Conservation (phyloP, 1,139 yeast species). For the Hyphopichia fennica region DNA sequence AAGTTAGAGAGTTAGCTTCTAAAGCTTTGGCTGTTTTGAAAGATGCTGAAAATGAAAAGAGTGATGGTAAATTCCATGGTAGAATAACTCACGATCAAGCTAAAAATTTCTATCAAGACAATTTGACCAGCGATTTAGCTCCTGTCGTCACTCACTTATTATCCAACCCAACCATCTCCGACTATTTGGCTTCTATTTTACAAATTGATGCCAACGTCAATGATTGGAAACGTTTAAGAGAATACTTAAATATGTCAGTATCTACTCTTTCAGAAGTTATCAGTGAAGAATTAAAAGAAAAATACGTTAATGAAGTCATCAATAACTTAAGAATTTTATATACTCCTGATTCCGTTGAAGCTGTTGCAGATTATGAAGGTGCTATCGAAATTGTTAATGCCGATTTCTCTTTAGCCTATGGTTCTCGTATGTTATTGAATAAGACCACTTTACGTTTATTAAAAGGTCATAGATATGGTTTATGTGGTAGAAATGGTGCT, state of each 20-base stretch:
- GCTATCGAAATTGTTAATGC: slow-evolving; percentile 85
- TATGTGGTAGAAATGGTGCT: slow-evolving; percentile 98
- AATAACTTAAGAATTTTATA: slow-evolving; percentile 63
- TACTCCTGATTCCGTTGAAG: slow-evolving; percentile 55
- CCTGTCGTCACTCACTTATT: slow-evolving; percentile 21
- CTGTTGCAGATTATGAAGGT: slow-evolving; percentile 65
- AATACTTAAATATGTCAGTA: slow-evolving; percentile 52
- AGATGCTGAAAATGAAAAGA: slow-evolving; percentile 71
- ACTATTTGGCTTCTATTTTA: slow-evolving; percentile 58
- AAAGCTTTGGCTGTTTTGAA: slow-evolving; percentile 81
- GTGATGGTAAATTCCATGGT: slow-evolving; percentile 75
- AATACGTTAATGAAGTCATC: slow-evolving; percentile 49
- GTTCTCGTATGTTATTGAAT: slow-evolving; percentile 94
- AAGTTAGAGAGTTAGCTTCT: slow-evolving; percentile 88
- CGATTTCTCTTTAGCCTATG: slow-evolving; percentile 93
- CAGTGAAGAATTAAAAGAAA: slow-evolving; percentile 34
- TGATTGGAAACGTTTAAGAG: slow-evolving; percentile 78
- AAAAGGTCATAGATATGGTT: slow-evolving; percentile 96
- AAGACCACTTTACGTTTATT: slow-evolving; percentile 83
- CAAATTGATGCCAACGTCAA: slow-evolving; percentile 81
- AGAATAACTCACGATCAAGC: slow-evolving; percentile 63
- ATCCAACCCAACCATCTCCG: slow-evolving; percentile 32
- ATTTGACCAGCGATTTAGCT: slow-evolving; percentile 29
- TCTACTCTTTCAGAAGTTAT: slow-evolving; percentile 23
- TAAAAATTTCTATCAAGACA: slow-evolving; percentile 38